phyloP scores from a whole-genome alignment of 306 rosid species.

The Medicago ruthenica region DNA sequence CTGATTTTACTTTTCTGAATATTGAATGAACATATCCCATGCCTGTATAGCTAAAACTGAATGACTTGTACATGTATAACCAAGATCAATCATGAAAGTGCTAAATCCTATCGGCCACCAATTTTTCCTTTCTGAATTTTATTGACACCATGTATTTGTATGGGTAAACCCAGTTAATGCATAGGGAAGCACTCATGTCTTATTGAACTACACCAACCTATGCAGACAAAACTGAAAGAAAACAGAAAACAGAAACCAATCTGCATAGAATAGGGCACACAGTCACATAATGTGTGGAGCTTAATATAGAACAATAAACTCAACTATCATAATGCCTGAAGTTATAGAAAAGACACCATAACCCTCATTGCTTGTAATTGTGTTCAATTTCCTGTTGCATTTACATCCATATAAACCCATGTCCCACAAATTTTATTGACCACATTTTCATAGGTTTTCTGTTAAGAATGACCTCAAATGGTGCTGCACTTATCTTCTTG shows the following conservation, averaged over 20 bases:
- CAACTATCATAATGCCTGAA: conserved; percentile 28
- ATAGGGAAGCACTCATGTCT: conserved; percentile 8
- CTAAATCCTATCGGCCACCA: neutral
- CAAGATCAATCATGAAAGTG: neutral
- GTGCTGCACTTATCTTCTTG: conserved; percentile 96
- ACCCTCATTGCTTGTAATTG: conserved; percentile 8
- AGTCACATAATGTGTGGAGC: conserved; percentile 11
- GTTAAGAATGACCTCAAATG: conserved; percentile 77
- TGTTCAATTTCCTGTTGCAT: conserved; percentile 7
- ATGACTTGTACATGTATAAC: neutral
- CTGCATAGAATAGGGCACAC: conserved; percentile 30
- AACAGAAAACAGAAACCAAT: conserved; percentile 2
- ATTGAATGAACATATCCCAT: neutral
- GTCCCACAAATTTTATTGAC: conserved; percentile 4
- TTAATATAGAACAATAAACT: conserved; percentile 18
- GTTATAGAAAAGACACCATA: neutral
- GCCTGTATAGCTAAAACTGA: conserved; percentile 8
- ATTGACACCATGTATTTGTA: neutral
- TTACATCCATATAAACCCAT: conserved; percentile 4
- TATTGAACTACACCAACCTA: conserved; percentile 18
- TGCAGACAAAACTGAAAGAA: conserved; percentile 1
- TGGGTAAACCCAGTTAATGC: conserved; percentile 9
- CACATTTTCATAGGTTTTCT: conserved; percentile 66
- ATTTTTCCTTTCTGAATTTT: conserved; percentile 25
- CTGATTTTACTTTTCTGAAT: conserved; percentile 28